Evolutionary conservation across 1,284 basidiomycete species (phyloP).

Genomic region (Leccinum pachyderme): DNA sequence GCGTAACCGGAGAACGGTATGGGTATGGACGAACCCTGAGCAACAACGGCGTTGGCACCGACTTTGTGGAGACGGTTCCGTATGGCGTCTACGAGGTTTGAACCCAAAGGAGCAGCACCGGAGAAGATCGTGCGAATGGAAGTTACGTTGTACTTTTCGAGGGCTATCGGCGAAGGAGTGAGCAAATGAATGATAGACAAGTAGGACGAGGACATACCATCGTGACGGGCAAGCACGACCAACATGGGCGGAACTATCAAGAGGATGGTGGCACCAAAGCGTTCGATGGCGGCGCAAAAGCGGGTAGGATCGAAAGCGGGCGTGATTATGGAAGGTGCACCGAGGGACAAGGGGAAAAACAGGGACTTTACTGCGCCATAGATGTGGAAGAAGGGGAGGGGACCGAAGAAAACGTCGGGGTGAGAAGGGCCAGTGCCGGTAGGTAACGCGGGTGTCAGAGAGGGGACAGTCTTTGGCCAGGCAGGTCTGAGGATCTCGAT

Average conservation of each 20-base stretch:
- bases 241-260: conserved; percentile 86
- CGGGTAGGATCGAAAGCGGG: conserved; percentile 70
- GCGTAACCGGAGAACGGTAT: background rate
- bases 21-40: conserved; percentile 43
- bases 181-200: background rate
- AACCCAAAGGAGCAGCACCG: conserved; percentile 82
- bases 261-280: conserved; percentile 59
- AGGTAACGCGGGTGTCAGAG: conserved; percentile 21
- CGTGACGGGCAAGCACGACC: conserved; percentile 66
- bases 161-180: conserved; percentile 37
- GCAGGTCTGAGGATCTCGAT: conserved; percentile 42
- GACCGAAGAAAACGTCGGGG: conserved; percentile 51
- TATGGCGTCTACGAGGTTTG: conserved; percentile 52
- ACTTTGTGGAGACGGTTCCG: conserved; percentile 39
- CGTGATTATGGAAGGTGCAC: conserved; percentile 65
- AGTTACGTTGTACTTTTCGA: conserved; percentile 68
- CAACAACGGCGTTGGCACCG: conserved; percentile 36
- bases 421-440: background rate
- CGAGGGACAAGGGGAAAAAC: conserved; percentile 57
- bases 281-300: conserved; percentile 66
- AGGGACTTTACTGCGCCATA: conserved; percentile 61
- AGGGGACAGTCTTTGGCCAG: conserved; percentile 34
- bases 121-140: conserved; percentile 62
- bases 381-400: conserved; percentile 55
- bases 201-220: conserved; percentile 39